Base-by-base conservation (phyloP, 108 stramenopile species). In the Conticribra weissflogii region DNA sequence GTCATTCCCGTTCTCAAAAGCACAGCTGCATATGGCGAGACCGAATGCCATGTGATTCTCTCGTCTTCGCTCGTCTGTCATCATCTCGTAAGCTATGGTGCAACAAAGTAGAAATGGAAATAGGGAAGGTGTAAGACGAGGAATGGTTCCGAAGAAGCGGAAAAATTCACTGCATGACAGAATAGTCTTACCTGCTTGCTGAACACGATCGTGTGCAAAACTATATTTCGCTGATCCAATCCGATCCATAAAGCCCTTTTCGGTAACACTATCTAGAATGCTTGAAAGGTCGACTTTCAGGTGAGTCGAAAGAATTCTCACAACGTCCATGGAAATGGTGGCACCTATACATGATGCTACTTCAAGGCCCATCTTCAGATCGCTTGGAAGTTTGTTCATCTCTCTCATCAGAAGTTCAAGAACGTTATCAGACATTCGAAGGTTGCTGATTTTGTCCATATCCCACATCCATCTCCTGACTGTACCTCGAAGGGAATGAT, bases 341-440 rank as follows among this genome's bases (percentile, higher is more conserved):
- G 71, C 61, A 31, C 76, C 76, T 54, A 76, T 49, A 63, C 76
- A 71, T 3, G 76, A 29, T 17, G 76, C 76, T 17, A 76, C 63
- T 45, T 41, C 33, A 19, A 76, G 30, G 12, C 63, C 66, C 23
- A 56, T 46, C 53, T 66, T 29, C 15, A 64, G 63, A 29, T 60
- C 46, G 14, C 12, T 15, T 23, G 70, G 44, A 15, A 76, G 50
- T 27, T 47, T 64, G 24, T 34, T n/a, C 63, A 76, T 76, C 29
- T 76, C 53, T 0, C 14, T 28, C 18, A 56, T 46, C 0, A 76
- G 24, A 15, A 72, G 44, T 14, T 31, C 50, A 17, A 76, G 30
- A 19, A 68, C 67, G 33, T 55, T 65, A 29, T 68, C 63, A 0
- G 71, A 24, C 29, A 72, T 63, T 30, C 64, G 52, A 25, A 65